Evolutionary conservation across 2,329 filamentous ascomycete species (phyloP), one percentile per base, ranked within the genome.

Genomic region (Lasiodiplodia theobromae): DNA sequence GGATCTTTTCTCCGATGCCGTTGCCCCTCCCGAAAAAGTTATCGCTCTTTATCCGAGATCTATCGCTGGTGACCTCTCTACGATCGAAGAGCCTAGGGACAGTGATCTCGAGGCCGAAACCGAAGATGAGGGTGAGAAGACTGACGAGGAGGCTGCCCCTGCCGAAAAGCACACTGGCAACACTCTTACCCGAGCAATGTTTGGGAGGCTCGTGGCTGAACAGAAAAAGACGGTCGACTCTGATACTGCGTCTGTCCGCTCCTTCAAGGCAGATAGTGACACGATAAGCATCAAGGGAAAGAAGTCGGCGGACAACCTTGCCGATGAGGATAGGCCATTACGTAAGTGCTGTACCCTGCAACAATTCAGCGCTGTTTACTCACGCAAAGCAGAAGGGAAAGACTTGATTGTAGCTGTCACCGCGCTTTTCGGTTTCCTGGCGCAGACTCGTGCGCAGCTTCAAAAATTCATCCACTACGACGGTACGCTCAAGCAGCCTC

Each of bases 1-100:
- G 82, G 94, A 98, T 73, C 82, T 99, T 2, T 98, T 98, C 80
- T 92, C 92, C 3, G 91, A 96, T 66, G 93, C 97, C 2, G 89
- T 93, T 73, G 94, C 96, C 0, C 93, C 96, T 0, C 95, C 96
- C 0, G 93, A 96, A 77, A 87, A 92, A 63, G 96, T 98, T 3
- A 89, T 99, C 70, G 88, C 88, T 51, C 81, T 98, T 11, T 99
- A 94, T 73, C 96, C 96, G 2, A 89, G 86, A 70, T 85, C 89
- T 10, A 96, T 99, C 72, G 92, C 95, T 0, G 96, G 96, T 0
- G 89, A 93, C 28, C 81, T 97, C 2, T 94, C 93, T 0, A 86
- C 84, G 1, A 83, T 89, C 72, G 84, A 86, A 25, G 84, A 83
- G 40, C 82, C 87, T 10, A 82, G 84, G 3, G 78, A 81, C 0